These are phyloP conservation scores for Yamadazyma kitorensis DNA, from an alignment of 805 yeast genomes.

Conservation along the genomic window DNA sequence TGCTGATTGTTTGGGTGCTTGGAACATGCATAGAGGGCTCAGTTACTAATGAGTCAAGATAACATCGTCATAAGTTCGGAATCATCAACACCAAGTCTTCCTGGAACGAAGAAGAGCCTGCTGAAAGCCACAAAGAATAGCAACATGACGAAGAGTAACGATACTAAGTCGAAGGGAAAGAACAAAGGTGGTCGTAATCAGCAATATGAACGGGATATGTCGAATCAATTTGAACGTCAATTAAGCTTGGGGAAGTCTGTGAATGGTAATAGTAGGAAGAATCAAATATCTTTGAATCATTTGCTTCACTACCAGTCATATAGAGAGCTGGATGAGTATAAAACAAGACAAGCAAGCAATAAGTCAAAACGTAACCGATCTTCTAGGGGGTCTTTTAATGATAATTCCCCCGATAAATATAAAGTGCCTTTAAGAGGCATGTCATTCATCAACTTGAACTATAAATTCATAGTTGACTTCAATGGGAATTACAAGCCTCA, in stretches of 20 bases:
- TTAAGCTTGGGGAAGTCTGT: slow-evolving; percentile 34
- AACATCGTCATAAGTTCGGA: too few species aligned
- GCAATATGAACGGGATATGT: slow-evolving; percentile 4
- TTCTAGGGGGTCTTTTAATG: slow-evolving; percentile 7
- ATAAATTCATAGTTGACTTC: slow-evolving; percentile 75
- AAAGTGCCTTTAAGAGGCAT: slow-evolving; percentile 57
- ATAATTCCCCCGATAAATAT: slow-evolving; percentile 12
- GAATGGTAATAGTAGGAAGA: slow-evolving; percentile 1
- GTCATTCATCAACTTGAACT: slow-evolving; percentile 77
- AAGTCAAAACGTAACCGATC: slow-evolving; percentile 6
- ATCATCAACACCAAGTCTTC: too few species aligned
- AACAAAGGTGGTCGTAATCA: background rate
- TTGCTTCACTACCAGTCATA: slow-evolving; percentile 54
- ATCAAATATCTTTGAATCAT: slow-evolving; percentile 46
- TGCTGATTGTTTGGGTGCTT: too few species aligned
- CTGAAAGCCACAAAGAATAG: too few species aligned
- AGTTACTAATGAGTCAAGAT: too few species aligned
- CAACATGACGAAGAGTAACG: too few species aligned
- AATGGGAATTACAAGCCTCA: slow-evolving; percentile 56
- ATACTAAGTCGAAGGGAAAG: background rate
- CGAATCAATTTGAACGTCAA: slow-evolving; percentile 6
- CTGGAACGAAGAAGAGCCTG: too few species aligned
- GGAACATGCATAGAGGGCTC: too few species aligned
- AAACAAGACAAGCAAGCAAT: slow-evolving; percentile 15
- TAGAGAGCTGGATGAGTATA: slow-evolving; percentile 37